phyloP scores from a whole-genome alignment of 768 basidiomycete species.

The Boletus bicolor region DNA sequence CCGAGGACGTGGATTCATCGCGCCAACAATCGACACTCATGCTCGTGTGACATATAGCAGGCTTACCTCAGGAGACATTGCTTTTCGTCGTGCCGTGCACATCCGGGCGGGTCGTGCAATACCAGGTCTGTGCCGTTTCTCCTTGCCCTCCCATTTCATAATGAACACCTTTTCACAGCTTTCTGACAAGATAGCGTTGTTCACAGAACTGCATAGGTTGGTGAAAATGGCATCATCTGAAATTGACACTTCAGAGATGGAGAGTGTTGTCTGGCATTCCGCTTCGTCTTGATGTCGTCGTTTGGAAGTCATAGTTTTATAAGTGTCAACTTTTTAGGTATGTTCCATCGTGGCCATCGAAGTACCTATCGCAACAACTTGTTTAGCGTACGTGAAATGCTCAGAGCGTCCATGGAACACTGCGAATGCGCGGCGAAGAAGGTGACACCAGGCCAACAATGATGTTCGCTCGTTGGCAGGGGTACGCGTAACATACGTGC shows the following conservation, averaged over 20 bases:
- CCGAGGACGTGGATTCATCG: not conserved
- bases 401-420: not conserved
- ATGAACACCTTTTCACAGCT: slow-evolving; percentile 32
- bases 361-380: too few relatives aligned
- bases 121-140: slow-evolving; percentile 49
- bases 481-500: too few relatives aligned
- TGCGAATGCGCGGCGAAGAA: not conserved
- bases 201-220: slow-evolving; percentile 33
- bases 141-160: not conserved
- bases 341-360: not conserved
- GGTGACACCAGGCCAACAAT: not conserved
- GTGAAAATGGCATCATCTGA: slow-evolving; percentile 20
- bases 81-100: slow-evolving; percentile 78
- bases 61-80: slow-evolving; percentile 47
- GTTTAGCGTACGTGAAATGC: not conserved
- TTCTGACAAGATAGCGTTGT: slow-evolving; percentile 42
- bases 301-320: not conserved
- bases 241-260: slow-evolving; percentile 11
- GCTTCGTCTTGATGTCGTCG: not conserved
- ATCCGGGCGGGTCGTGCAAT: slow-evolving; percentile 68
- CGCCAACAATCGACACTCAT: not conserved
- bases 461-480: too few relatives aligned
- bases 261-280: slow-evolving; percentile 1
- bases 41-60: not conserved
- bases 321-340: not conserved